Conservation (phyloP, 306 rosid species). For the Mucuna pruriens region DNA sequence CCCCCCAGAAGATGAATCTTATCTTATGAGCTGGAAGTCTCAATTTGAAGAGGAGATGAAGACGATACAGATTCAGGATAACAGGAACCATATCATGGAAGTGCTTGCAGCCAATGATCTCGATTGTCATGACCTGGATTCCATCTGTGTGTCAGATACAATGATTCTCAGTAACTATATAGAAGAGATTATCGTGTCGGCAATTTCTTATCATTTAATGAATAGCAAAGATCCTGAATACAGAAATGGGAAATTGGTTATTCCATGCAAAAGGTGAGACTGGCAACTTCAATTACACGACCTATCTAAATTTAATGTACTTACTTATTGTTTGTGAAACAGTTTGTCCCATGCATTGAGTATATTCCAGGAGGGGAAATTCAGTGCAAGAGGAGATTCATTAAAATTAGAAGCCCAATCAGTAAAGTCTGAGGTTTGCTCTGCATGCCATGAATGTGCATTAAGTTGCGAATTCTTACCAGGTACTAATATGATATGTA, state of each 20-base stretch:
- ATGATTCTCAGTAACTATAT: slow-evolving; percentile 76
- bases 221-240: slow-evolving; percentile 83
- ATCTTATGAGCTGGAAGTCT: slow-evolving; percentile 80
- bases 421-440: slow-evolving; percentile 65
- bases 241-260: slow-evolving; percentile 83
- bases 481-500: slow-evolving; percentile 8
- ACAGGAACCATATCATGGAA: slow-evolving; percentile 86
- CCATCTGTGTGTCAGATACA: slow-evolving; percentile 70
- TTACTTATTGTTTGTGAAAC: slow-evolving; percentile 45
- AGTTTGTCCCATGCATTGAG: slow-evolving; percentile 90
- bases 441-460: slow-evolving; percentile 24
- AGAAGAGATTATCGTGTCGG: slow-evolving; percentile 91
- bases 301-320: slow-evolving; percentile 16
- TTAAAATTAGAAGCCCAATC: slow-evolving; percentile 71
- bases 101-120: slow-evolving; percentile 88
- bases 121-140: slow-evolving; percentile 81
- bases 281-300: background rate
- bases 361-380: slow-evolving; percentile 75
- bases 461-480: slow-evolving; percentile 22
- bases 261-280: slow-evolving; percentile 76
- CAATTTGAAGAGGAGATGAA: slow-evolving; percentile 86
- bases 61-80: slow-evolving; percentile 85
- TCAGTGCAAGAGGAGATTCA: slow-evolving; percentile 60
- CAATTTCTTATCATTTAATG: slow-evolving; percentile 88
- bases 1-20: slow-evolving; percentile 84